phyloP scores from a whole-genome alignment of 768 basidiomycete genomes.

The Suillus decipiens region DNA sequence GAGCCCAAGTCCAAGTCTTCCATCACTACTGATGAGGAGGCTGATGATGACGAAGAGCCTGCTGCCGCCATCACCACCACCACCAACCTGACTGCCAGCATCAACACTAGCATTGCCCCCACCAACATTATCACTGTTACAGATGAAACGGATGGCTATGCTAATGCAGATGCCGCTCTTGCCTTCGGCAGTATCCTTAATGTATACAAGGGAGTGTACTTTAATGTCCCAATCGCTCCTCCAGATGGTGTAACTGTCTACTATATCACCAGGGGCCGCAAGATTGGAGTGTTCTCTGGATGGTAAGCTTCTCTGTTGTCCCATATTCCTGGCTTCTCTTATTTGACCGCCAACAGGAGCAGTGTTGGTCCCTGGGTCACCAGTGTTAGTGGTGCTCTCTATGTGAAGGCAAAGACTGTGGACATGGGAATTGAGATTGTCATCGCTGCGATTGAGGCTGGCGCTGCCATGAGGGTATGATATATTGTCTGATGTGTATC shows the following conservation, averaged over 20 bases:
- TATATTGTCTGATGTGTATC: neutral
- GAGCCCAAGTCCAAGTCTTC: neutral
- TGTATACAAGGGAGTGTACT: neutral
- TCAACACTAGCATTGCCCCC: neutral
- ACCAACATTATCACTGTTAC: neutral
- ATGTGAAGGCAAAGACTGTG: neutral
- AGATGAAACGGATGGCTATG: neutral
- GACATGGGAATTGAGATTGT: neutral
- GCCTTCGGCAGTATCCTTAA: neutral
- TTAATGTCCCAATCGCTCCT: neutral
- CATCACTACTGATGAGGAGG: neutral
- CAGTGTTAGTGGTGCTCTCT: neutral
- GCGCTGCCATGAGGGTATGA: neutral
- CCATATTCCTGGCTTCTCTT: neutral
- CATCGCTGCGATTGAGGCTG: neutral
- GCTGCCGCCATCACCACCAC: neutral
- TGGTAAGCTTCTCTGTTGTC: slow-evolving; percentile 1
- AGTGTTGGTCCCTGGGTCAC: neutral
- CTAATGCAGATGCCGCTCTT: neutral
- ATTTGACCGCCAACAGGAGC: neutral
- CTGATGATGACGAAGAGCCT: neutral
- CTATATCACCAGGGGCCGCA: neutral
- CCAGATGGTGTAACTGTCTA: neutral
- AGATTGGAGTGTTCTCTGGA: neutral
- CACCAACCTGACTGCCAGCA: neutral